Base-by-base conservation (phyloP, 2,329 filamentous ascomycete species). In the Trematosphaeria pertusa region DNA sequence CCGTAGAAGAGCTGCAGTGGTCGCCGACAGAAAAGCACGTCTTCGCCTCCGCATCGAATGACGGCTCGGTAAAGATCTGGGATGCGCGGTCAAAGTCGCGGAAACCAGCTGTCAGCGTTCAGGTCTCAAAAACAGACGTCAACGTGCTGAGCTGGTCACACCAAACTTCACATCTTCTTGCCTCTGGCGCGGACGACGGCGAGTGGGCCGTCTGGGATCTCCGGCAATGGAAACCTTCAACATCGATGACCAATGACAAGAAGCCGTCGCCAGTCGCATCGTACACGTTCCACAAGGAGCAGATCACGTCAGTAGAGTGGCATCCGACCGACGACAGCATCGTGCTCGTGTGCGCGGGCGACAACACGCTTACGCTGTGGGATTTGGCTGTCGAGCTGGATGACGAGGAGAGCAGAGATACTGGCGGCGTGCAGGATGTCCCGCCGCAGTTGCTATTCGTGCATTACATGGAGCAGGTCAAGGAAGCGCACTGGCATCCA, bases 301-400 rank as follows among this genome's bases (percentile, higher is more conserved):
- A 96, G 62, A 91, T 99, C 63, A 99, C 94, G 5, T 91, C 88
- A 59, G 83, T 99, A 30, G 92, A 97, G 76, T 99, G 94, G 93
- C 93, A 97, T 73, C 93, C 94, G 2, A 93, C 90, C 1, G 94
- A 99, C 66, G 93, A 99, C 78, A 95, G 89, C 70, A 95, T 97
- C 64, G 85, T 99, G 12, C 89, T 91, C 2, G 91, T 97, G 32
- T 93, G 90, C 17, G 90, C 91, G 0, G 94, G 87, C 34, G 94
- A 99, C 73, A 93, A 92, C 75, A 97, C 93, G 0, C 84, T 97
- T 22, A 97, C 94, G 1, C 77, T 97, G 22, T 97, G 94, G 94
- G 94, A 99, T 82, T 74, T 99, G 69, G 91, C 92, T 0, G 94
- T 97, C 46, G 94, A 99, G 78, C 72, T 97, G 51, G 94, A 99